phyloP scores from a whole-genome alignment of 768 basidiomycete species.

The Chlorophyllum brunneum region DNA sequence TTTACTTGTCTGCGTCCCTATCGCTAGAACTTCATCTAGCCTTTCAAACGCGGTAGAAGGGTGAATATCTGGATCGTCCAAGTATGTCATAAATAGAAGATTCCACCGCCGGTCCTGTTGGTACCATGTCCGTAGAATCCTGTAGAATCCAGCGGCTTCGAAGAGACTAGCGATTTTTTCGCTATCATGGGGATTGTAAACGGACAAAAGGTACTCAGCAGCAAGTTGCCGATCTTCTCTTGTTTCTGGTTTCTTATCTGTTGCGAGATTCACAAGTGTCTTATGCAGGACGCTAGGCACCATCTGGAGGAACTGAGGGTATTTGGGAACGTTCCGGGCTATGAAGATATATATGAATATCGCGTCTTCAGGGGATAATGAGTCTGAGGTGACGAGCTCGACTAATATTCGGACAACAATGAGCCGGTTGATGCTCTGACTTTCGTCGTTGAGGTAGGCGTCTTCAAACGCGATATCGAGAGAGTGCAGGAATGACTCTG shows the following conservation, averaged over 20 bases:
- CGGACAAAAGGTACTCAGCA: slow-evolving; percentile 88
- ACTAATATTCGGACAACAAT: slow-evolving; percentile 80
- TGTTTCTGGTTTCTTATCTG: slow-evolving; percentile 71
- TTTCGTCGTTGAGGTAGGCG: slow-evolving; percentile 78
- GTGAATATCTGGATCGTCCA: slow-evolving; percentile 67
- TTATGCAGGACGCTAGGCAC: slow-evolving; percentile 64
- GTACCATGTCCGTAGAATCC: slow-evolving; percentile 83
- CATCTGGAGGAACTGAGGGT: slow-evolving; percentile 82
- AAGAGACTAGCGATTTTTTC: slow-evolving; percentile 68
- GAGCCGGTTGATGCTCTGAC: slow-evolving; percentile 64
- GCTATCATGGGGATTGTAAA: slow-evolving; percentile 80
- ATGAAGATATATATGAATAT: slow-evolving; percentile 95
- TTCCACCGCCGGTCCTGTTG: slow-evolving; percentile 75
- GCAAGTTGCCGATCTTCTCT: slow-evolving; percentile 95
- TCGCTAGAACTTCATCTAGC: slow-evolving; percentile 56
- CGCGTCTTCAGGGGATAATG: slow-evolving; percentile 55
- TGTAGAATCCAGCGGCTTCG: slow-evolving; percentile 81
- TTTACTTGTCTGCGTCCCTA: slow-evolving; percentile 42
- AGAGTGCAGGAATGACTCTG: slow-evolving; percentile 91
- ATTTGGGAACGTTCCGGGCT: slow-evolving; percentile 95
- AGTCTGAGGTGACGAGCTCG: slow-evolving; percentile 62
- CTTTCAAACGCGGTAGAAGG: slow-evolving; percentile 60
- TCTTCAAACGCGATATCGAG: slow-evolving; percentile 96
- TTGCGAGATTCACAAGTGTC: slow-evolving; percentile 74
- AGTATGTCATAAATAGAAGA: slow-evolving; percentile 64